A percentile compares a stretch with the other conserved stretches of the same genome.
phyloP scores from a whole-genome alignment of 2,329 filamentous ascomycete genomes.

The Talaromyces pinophilus region DNA sequence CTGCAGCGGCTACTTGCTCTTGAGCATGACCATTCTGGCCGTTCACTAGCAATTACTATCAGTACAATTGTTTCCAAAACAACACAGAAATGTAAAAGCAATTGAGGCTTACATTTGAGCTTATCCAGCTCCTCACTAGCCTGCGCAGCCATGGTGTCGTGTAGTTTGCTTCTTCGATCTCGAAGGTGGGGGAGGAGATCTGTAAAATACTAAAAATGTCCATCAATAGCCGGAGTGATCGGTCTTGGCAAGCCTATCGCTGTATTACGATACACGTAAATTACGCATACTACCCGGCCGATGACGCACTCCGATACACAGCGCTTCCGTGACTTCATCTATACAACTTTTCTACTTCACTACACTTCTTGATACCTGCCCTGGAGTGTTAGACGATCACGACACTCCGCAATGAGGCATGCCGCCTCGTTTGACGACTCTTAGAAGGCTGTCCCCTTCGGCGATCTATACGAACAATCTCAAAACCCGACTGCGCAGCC shows the following conservation, averaged over 20 bases:
- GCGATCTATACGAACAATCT: constrained; percentile 17
- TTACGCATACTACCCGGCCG: not conserved
- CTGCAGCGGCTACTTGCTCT: constrained; percentile 37
- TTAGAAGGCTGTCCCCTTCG: constrained; percentile 22
- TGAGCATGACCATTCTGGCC: constrained; percentile 41
- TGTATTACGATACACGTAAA: constrained; percentile 12
- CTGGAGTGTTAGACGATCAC: not conserved
- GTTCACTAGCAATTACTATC: constrained; percentile 37
- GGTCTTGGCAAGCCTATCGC: constrained; percentile 13
- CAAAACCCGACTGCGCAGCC: constrained; percentile 17
- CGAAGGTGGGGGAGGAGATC: constrained; percentile 23
- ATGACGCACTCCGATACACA: constrained; percentile 13
- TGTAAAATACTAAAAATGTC: constrained; percentile 13
- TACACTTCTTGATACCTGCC: not conserved
- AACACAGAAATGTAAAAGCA: not conserved
- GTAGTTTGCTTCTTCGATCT: constrained; percentile 12
- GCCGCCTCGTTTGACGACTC: constrained; percentile 25
- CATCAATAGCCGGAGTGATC: constrained; percentile 4
- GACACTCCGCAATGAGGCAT: constrained; percentile 23
- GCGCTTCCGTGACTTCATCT: constrained; percentile 10
- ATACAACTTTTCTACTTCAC: not conserved
- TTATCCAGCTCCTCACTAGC: constrained; percentile 44
- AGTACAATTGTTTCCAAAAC: constrained; percentile 6
- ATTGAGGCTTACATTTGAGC: constrained; percentile 39
- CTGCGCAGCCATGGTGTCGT: constrained; percentile 45